Evolutionary conservation across 2,329 filamentous ascomycete genomes (phyloP).

Genomic region (Pseudogymnoascus destructans): DNA sequence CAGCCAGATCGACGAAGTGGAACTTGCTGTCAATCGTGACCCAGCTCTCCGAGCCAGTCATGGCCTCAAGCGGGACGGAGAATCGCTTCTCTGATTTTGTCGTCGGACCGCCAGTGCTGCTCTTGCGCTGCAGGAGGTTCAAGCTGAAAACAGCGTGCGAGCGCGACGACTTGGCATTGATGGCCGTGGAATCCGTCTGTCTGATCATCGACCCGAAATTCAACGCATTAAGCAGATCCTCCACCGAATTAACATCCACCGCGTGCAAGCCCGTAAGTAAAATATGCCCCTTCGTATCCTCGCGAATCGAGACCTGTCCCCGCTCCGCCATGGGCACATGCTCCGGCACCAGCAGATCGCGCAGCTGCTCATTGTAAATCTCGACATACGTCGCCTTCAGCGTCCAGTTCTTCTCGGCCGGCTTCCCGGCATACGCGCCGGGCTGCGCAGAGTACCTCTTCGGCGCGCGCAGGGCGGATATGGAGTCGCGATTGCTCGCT

Average conservation of each 20-base stretch:
- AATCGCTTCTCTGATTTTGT: conserved; percentile 65
- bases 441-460: conserved; percentile 54
- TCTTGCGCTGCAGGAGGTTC: conserved; percentile 79
- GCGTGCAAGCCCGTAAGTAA: conserved; percentile 82
- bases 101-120: conserved; percentile 31
- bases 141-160: conserved; percentile 96
- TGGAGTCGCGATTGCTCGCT: conserved; percentile 46
- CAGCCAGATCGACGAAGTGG: conserved; percentile 94
- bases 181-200: conserved; percentile 91
- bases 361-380: conserved; percentile 94
- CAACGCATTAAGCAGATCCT: conserved; percentile 78
- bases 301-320: conserved; percentile 73
- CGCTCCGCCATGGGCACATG: conserved; percentile 56
- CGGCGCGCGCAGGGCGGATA: conserved; percentile 69
- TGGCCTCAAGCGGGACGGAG: conserved; percentile 72
- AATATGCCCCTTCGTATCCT: conserved; percentile 90
- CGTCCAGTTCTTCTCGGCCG: conserved; percentile 66
- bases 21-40: conserved; percentile 95
- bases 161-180: conserved; percentile 94
- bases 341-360: conserved; percentile 78
- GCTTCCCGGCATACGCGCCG: conserved; percentile 16
- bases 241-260: conserved; percentile 77
- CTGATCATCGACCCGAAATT: conserved; percentile 89
- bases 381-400: conserved; percentile 90
- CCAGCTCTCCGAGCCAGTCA: conserved; percentile 54